Evolutionary conservation across 306 rosid species (phyloP).

Genomic region (Acacia crassicarpa): DNA sequence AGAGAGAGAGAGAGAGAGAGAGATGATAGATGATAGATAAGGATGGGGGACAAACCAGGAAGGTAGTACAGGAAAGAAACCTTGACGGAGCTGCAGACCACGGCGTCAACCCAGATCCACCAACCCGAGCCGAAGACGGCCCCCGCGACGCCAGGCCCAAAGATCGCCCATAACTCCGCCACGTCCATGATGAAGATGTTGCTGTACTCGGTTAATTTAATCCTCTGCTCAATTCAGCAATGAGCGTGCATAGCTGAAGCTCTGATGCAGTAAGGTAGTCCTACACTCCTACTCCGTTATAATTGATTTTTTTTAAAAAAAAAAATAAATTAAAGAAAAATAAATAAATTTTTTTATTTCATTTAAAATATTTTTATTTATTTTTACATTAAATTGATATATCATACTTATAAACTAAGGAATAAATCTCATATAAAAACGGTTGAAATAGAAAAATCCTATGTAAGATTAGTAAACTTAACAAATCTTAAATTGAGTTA

Average conservation of each 20-base stretch:
- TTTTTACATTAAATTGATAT: too few species aligned
- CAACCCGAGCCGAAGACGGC: slow-evolving; percentile 92
- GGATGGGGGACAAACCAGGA: slow-evolving; percentile 54
- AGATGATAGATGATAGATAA: neutral
- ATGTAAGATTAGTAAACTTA: too few species aligned
- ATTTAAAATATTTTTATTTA: too few species aligned
- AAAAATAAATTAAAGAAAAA: too few species aligned
- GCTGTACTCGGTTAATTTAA: neutral
- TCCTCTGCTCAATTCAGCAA: neutral
- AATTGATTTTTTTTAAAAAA: too few species aligned
- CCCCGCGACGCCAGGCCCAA: slow-evolving; percentile 94
- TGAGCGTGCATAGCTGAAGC: neutral
- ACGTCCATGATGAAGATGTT: slow-evolving; percentile 63
- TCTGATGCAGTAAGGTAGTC: neutral
- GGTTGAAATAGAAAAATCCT: too few species aligned
- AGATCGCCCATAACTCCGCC: slow-evolving; percentile 86
- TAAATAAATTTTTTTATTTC: too few species aligned
- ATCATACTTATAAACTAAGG: too few species aligned
- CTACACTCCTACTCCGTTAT: too few species aligned
- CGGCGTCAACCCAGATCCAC: slow-evolving; percentile 99
- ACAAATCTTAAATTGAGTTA: too few species aligned
- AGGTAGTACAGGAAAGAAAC: slow-evolving; percentile 91
- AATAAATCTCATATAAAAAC: too few species aligned
- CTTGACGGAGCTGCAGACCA: slow-evolving; percentile 80
- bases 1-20: neutral